phyloP scores from a whole-genome alignment of 306 rosid genomes.

The Vicia faba region DNA sequence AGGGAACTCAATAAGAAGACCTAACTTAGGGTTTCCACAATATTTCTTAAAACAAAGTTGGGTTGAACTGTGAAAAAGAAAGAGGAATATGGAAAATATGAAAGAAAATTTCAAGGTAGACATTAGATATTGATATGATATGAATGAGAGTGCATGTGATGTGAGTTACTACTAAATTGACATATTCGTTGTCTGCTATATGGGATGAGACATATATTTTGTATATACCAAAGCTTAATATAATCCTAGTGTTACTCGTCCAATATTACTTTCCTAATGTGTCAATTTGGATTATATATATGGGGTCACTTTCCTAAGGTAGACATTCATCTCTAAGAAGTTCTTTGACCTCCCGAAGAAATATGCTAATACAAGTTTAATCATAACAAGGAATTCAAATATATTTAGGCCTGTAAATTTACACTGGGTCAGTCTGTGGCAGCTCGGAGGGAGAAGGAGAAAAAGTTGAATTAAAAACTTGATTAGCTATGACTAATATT shows the following conservation, averaged over 20 bases:
- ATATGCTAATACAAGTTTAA: background rate
- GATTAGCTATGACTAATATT: too few species aligned
- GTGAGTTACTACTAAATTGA: too few species aligned
- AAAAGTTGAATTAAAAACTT: background rate
- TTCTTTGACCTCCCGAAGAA: background rate
- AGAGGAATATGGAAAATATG: constrained; percentile 7
- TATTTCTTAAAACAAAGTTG: constrained; percentile 13
- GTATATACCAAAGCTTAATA: background rate
- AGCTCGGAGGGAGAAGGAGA: background rate
- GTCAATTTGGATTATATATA: background rate
- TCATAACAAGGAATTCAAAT: background rate
- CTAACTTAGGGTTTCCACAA: background rate
- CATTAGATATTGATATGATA: constrained; percentile 30
- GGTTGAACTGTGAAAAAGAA: constrained; percentile 20
- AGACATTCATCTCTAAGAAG: background rate
- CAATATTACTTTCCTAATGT: constrained; percentile 1
- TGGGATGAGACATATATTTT: background rate
- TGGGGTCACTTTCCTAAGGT: background rate
- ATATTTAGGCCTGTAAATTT: background rate
- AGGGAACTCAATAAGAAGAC: constrained; percentile 38
- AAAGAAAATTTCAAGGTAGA: constrained; percentile 9
- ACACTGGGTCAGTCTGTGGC: background rate
- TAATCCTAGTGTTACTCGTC: constrained; percentile 27
- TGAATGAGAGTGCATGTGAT: background rate
- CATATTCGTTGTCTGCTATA: too few species aligned